phyloP scores from a whole-genome alignment of 345 rosid species.

The Lumnitzera littorea region DNA sequence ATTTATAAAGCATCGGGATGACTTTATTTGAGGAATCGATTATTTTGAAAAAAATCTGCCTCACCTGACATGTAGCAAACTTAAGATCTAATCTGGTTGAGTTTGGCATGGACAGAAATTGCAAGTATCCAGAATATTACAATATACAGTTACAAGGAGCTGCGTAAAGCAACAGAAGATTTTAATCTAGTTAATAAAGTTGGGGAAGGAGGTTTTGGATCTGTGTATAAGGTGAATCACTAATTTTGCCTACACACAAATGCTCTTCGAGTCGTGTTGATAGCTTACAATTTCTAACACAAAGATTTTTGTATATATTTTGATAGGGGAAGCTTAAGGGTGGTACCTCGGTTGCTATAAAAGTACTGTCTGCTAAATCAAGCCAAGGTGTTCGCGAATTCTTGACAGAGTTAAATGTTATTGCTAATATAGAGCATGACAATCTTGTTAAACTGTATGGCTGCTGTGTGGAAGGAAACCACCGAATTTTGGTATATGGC shows the following conservation, averaged over 20 bases:
- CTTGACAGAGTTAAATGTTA: neutral
- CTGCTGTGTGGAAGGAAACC: slow-evolving; percentile 10
- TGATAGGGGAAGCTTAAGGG: slow-evolving; percentile 3
- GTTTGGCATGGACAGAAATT: no score
- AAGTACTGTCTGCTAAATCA: slow-evolving; percentile 5
- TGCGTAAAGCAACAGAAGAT: slow-evolving; percentile 1
- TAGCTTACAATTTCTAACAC: neutral
- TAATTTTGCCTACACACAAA: neutral
- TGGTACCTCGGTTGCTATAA: slow-evolving; percentile 1
- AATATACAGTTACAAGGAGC: slow-evolving; percentile 2
- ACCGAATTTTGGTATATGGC: slow-evolving; percentile 4
- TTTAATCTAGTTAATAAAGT: slow-evolving; percentile 4
- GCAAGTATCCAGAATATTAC: neutral
- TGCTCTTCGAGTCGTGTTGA: neutral
- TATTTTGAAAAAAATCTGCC: no score
- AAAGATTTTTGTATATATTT: neutral
- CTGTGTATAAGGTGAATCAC: slow-evolving; percentile 3
- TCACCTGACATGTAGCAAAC: no score
- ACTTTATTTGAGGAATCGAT: no score
- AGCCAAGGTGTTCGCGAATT: slow-evolving; percentile 3
- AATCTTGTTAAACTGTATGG: slow-evolving; percentile 9
- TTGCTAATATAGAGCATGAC: slow-evolving; percentile 5
- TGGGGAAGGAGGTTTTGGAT: slow-evolving; percentile 11
- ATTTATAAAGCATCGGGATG: no score
- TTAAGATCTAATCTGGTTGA: no score